Conservation (phyloP, 164 flowering plant species). For the Nelumbo lutea region DNA sequence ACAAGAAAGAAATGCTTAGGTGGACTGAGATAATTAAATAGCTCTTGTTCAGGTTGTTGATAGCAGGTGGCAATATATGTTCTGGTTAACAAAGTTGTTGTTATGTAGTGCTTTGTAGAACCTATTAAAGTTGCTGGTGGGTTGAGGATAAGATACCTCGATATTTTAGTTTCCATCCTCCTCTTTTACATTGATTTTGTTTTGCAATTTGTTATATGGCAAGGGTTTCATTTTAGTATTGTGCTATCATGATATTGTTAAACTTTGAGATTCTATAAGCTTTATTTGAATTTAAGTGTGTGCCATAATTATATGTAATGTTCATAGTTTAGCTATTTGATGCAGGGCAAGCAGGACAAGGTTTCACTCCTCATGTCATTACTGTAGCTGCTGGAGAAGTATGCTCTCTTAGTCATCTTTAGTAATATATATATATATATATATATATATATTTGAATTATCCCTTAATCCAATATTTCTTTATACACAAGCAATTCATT, state of each 20-base stretch:
- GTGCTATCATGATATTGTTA: neutral
- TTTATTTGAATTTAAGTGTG: neutral
- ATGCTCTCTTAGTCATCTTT: slow-evolving; percentile 8
- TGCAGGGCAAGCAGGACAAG: slow-evolving; percentile 64
- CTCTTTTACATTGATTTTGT: neutral
- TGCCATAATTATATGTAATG: neutral
- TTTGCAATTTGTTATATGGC: neutral
- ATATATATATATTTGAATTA: no score
- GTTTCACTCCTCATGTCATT: slow-evolving; percentile 64
- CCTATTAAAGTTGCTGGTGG: neutral
- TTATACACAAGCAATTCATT: neutral
- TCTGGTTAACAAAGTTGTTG: slow-evolving; percentile 5
- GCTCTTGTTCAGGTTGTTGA: neutral
- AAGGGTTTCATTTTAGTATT: neutral
- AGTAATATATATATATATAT: no score
- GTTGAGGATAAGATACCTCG: slow-evolving; percentile 1
- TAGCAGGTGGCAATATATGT: neutral
- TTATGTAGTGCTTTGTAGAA: slow-evolving; percentile 3
- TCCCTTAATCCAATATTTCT: neutral
- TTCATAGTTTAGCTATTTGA: slow-evolving; percentile 13
- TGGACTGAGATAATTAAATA: neutral
- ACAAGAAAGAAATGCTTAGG: neutral
- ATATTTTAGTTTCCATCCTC: neutral
- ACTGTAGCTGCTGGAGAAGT: slow-evolving; percentile 67
- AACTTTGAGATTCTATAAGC: neutral